These are phyloP conservation scores for Xylariales sp. DNA, from an alignment of 2,329 filamentous ascomycete species.

Conservation along the genomic window DNA sequence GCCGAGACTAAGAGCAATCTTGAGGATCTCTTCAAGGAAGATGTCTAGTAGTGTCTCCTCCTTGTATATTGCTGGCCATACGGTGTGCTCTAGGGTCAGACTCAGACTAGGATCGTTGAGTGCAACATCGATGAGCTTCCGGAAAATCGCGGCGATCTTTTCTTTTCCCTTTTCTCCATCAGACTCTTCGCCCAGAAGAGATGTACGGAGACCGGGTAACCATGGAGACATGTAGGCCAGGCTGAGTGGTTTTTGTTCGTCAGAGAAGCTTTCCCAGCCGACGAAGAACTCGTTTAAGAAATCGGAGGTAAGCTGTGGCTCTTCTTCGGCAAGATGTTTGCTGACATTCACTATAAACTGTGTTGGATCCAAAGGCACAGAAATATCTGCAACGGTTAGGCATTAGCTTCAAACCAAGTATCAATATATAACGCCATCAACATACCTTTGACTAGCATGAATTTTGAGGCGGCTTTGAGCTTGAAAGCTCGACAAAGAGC, in stretches of 20 bases:
- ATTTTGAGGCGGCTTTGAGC: slow-evolving; percentile 56
- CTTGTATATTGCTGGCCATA: slow-evolving; percentile 61
- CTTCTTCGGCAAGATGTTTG: slow-evolving; percentile 55
- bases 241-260: slow-evolving; percentile 62
- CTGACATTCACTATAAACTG: slow-evolving; percentile 64
- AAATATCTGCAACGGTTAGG: slow-evolving; percentile 43
- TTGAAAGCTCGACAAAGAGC: slow-evolving; percentile 65
- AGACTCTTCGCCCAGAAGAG: slow-evolving; percentile 52
- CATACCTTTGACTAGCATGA: slow-evolving; percentile 59
- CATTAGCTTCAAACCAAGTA: slow-evolving; percentile 8
- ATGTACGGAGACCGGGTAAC: slow-evolving; percentile 57
- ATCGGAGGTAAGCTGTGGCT: slow-evolving; percentile 64
- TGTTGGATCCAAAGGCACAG: slow-evolving; percentile 58
- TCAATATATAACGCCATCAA: slow-evolving; percentile 6
- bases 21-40: slow-evolving; percentile 63
- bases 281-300: slow-evolving; percentile 72
- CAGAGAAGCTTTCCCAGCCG: slow-evolving; percentile 65
- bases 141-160: slow-evolving; percentile 58
- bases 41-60: slow-evolving; percentile 64
- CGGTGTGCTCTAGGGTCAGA: slow-evolving; percentile 58
- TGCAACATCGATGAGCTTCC: slow-evolving; percentile 63
- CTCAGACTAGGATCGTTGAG: slow-evolving; percentile 56
- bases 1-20: slow-evolving; percentile 54
- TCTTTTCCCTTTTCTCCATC: slow-evolving; percentile 65
- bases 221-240: slow-evolving; percentile 68